A percentile compares a stretch with the other conserved stretches of the same genome.
Evolutionary conservation across 2,329 filamentous ascomycete genomes (phyloP).

Genomic region (Ascomycota sp.): DNA sequence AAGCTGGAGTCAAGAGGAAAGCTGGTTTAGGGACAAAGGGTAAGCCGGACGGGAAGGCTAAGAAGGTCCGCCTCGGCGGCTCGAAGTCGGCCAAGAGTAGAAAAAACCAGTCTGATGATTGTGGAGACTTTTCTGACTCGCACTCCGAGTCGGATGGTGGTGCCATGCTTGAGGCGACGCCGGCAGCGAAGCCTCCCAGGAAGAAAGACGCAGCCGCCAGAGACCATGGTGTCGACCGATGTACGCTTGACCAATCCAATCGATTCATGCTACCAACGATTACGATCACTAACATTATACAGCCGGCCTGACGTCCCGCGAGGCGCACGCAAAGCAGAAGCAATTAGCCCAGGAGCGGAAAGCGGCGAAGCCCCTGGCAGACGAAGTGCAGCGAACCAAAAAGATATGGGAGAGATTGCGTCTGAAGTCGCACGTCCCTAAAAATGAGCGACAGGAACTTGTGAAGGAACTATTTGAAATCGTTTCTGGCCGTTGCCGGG

Average conservation of each 20-base stretch:
- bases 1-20: conserved; percentile 36
- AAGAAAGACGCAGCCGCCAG: conserved; percentile 10
- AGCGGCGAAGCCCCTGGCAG: conserved; percentile 79
- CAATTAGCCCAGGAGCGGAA: conserved; percentile 73
- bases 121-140: conserved; percentile 25
- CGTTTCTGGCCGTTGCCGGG: conserved; percentile 75
- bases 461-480: conserved; percentile 82
- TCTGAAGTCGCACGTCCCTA: conserved; percentile 79
- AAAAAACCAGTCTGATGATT: conserved; percentile 18
- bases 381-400: conserved; percentile 74
- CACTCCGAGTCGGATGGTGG: conserved; percentile 25
- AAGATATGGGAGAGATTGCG: conserved; percentile 93
- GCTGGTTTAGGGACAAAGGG: conserved; percentile 22
- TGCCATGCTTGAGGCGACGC: conserved; percentile 20
- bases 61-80: conserved; percentile 29
- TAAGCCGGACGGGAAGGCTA: conserved; percentile 19
- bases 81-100: conserved; percentile 13
- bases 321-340: conserved; percentile 88
- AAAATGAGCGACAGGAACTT: conserved; percentile 70
- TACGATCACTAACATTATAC: not conserved
- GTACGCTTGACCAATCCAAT: conserved; percentile 9
- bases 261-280: no score
- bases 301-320: conserved; percentile 37
- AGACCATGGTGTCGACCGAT: conserved; percentile 17
- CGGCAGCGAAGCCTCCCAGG: conserved; percentile 15